Base-by-base conservation (phyloP, 805 yeast species). In the Blastobotrys parvus region DNA sequence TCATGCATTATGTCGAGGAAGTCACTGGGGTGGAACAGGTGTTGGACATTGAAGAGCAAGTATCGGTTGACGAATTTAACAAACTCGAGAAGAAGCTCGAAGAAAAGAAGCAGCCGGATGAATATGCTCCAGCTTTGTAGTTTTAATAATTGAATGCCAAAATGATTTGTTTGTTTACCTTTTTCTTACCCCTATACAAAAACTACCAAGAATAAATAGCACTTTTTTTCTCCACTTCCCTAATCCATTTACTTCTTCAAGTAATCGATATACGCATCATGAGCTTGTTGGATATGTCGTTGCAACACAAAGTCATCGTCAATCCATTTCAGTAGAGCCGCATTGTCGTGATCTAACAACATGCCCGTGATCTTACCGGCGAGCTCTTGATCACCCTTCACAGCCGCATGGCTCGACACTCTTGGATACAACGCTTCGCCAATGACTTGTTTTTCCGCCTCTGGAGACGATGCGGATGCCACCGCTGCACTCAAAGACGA, bases 281-380 rank as follows among this genome's bases (percentile, higher is more conserved):
- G 75, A 56, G 96, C 97, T 67, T 87, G 95, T 59, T 80, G 82
- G 63, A 88, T 84, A 63, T 87, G 90, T 62, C 78, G 75, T 69
- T 78, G 79, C 72, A 89, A 82, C 57, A 81, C 72, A 56, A 77
- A 84, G 51, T 84, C 94, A 63, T 86, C 87, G 60, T 82, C 88
- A 63, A 89, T 75, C 73, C 89, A 76, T 49, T 82, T 78, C 60
- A 86, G 71, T 57, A 89, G 82, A 68, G 86, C 94, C 58, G 78
- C 78, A 64, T 80, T 81, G 60, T 87, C 89, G 72, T 87, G 78
- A 63, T 87, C 94, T 65, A 89, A 76, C 75, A 89, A 77, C 90
- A 89, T 86, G 69, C 96, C 96, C 50, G 97, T 89, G 60, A 89
- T 80, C 69, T 82, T 84, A 71, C 94, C 94, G 53, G 95, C 95